Evolutionary conservation across 192 early-diverging fungal species (phyloP), one percentile per base, ranked within the genome.

Genomic region (Geranomyces michiganensis): DNA sequence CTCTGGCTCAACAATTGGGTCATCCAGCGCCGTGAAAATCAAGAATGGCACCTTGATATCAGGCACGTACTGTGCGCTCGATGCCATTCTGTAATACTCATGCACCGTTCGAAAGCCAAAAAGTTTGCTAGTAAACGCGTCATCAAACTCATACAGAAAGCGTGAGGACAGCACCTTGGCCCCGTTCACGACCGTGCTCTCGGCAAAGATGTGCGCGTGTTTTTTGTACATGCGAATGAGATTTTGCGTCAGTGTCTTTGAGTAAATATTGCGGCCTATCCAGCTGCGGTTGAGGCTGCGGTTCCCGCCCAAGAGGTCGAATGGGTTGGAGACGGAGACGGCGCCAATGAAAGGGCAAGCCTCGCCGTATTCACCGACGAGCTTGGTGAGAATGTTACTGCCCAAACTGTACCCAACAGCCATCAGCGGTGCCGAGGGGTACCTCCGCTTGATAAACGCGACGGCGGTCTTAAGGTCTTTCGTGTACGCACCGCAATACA

Each of bases 391-490:
- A 49, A 99, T 86, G 72, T 99, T 99, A 31, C 94, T 87, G 24
- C 96, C 96, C 56, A 99, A 81, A 45, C 91, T 93, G 76, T 92
- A 99, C 6, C 96, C 96, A 63, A 94, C 79, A 21, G 88, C 93
- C 55, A 94, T 78, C 47, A 96, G 65, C 22, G 90, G 84, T 32
- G 91, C 85, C 32, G 76, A 65, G 1, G 92, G 89, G 59, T 85
- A 67, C 43, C 81, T 73, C 48, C 73, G 19, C 12, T 73, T 80
- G 56, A 95, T 84, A 47, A 88, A 76, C 22, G 73, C 77, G 8
- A 91, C 71, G 3, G 85, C 84, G 55, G 83, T 74, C 31, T 89
- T 81, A 19, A 90, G 53, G 84, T 99, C 96, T 0, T 92, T 88
- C 6, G 95, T 97, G 48, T 85, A 88, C 0, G 87, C 85, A 33